Evolutionary conservation across 257 asterid genomes (phyloP).

Genomic region (Fraxinus cuspidata): DNA sequence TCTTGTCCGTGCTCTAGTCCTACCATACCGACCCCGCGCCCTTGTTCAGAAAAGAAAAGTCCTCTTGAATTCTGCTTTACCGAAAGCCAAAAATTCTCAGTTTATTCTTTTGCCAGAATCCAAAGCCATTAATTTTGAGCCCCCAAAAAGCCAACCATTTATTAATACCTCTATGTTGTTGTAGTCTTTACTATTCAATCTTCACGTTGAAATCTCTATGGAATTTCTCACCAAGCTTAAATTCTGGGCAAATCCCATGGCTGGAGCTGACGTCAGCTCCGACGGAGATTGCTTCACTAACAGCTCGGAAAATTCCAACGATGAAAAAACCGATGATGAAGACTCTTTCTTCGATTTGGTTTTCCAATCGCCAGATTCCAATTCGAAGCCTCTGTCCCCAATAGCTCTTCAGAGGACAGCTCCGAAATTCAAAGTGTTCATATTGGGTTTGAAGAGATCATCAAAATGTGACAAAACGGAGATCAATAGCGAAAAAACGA

Average conservation of each 20-base stretch:
- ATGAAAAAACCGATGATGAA: constrained; percentile 39
- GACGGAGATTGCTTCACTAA: constrained; percentile 20
- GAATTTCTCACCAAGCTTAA: constrained; percentile 52
- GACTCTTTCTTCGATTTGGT: constrained; percentile 83
- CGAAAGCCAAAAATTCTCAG: background rate
- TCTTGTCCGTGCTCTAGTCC: background rate
- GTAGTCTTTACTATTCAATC: constrained; percentile 11
- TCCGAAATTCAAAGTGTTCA: constrained; percentile 56
- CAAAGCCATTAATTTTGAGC: background rate
- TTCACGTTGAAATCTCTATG: constrained; percentile 28
- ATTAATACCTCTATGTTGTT: background rate
- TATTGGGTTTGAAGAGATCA: constrained; percentile 53
- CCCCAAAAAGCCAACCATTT: background rate
- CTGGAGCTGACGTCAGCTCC: constrained; percentile 25
- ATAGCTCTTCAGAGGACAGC: constrained; percentile 30
- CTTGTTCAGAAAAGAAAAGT: background rate
- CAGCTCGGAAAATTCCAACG: constrained; percentile 23
- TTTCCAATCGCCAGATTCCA: constrained; percentile 44
- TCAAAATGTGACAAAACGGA: constrained; percentile 42
- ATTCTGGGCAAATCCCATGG: constrained; percentile 44
- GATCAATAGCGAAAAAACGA: constrained; percentile 4
- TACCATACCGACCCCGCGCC: background rate
- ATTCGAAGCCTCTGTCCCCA: constrained; percentile 43
- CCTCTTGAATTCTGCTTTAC: background rate
- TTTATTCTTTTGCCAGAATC: constrained; percentile 6